These are phyloP conservation scores for Metschnikowia dekortorum DNA, from an alignment of 805 yeast genomes.

Conservation along the genomic window DNA sequence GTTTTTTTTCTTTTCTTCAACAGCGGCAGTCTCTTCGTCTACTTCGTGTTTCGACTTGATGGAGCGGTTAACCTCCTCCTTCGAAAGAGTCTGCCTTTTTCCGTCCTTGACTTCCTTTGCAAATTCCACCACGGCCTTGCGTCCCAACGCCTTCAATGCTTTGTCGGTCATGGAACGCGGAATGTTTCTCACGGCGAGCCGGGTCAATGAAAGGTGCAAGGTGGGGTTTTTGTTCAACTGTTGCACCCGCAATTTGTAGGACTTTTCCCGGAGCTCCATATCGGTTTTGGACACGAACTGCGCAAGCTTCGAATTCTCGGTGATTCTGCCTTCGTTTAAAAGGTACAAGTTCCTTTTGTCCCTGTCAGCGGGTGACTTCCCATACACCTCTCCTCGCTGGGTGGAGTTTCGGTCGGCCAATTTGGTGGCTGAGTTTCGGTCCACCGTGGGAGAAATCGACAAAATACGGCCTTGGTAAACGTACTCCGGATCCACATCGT, in stretches of 20 bases:
- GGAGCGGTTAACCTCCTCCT: slow-evolving; percentile 84
- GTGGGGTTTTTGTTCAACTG: slow-evolving; percentile 89
- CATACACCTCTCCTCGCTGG: slow-evolving; percentile 70
- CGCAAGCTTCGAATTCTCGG: slow-evolving; percentile 76
- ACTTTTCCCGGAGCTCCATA: slow-evolving; percentile 81
- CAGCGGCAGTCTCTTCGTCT: slow-evolving; percentile 24
- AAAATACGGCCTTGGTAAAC: slow-evolving; percentile 91
- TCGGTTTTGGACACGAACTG: slow-evolving; percentile 63
- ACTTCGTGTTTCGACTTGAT: slow-evolving; percentile 54
- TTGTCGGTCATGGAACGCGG: slow-evolving; percentile 91
- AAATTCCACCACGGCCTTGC: slow-evolving; percentile 91
- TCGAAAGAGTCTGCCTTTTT: slow-evolving; percentile 76
- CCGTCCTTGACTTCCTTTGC: slow-evolving; percentile 81
- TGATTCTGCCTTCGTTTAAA: slow-evolving; percentile 90
- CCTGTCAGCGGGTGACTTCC: slow-evolving; percentile 72
- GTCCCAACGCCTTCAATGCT: slow-evolving; percentile 83
- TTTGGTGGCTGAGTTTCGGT: slow-evolving; percentile 72
- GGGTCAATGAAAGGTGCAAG: slow-evolving; percentile 86
- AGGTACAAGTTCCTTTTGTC: slow-evolving; percentile 84
- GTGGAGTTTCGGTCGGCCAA: slow-evolving; percentile 70
- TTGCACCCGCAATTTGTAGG: slow-evolving; percentile 78
- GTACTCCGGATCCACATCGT: slow-evolving; percentile 84
- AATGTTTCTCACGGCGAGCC: slow-evolving; percentile 89
- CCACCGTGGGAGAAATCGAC: slow-evolving; percentile 80
- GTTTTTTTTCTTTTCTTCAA: slow-evolving; percentile 50